Evolutionary conservation across 805 yeast genomes (phyloP), one percentile per base, ranked within the genome.

Genomic region (Suhomyces kilbournensis): DNA sequence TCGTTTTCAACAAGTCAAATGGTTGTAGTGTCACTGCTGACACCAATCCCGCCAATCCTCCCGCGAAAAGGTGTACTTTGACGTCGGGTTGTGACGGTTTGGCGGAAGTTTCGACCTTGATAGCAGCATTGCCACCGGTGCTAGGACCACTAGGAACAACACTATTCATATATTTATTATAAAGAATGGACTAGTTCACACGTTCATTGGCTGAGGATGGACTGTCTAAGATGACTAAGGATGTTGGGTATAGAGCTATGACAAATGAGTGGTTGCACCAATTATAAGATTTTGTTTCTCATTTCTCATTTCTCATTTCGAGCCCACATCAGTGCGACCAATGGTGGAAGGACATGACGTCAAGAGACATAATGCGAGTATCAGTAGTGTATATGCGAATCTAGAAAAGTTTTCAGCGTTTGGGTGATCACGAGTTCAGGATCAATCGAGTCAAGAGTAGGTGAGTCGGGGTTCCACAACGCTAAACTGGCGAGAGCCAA

Each of bases 11-110:
- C 45, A 93, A 76, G 67, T 93, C 98, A 45, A 93, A 78, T 1
- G 98, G 98, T 67, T 93, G 98, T 40, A 93, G 75, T 0, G 80
- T 76, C 4, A 90, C 80, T 0, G 97, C 83, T 3, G 97, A 86
- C 0, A 90, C 77, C 48, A 93, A 70, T 0, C 98, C 98, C 1
- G 96, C 96, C 7, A 81, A 60, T 57, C 88, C 91, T 0, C 97
- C 98, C 1, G 97, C 88, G 14, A 82, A 59, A 8, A 90, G 68
- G 67, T 91, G 97, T 1, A 78, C 68, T 19, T 59, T 55, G 4
- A 67, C 59, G 17, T 47, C 23, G 42, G 55, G 52, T 14, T 38
- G 19, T 25, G 46, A 26, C 9, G 15, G 23, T 9, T 15, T 7
- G 46, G 46, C 9, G 42, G 42, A 9, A 7, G 5, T 35, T n/a